Evolutionary conservation across 140 eudicot species (phyloP).

Genomic region (Cichorium intybus): DNA sequence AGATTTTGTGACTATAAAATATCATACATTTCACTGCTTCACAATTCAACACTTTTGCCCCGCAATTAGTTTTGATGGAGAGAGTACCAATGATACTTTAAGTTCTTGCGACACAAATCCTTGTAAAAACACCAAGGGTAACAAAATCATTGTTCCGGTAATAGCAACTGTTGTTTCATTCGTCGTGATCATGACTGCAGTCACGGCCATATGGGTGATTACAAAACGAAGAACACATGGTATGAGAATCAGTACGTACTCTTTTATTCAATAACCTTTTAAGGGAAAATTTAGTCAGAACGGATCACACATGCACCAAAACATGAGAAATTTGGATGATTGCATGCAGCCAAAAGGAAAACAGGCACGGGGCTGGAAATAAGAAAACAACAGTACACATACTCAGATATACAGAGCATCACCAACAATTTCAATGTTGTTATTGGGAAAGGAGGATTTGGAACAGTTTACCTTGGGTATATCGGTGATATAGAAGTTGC

Average conservation of each 20-base stretch:
- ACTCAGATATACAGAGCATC: conserved; percentile 30
- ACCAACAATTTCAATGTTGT: conserved; percentile 32
- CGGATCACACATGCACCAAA: background rate
- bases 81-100: background rate
- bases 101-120: conserved; percentile 16
- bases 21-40: background rate
- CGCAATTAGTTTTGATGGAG: conserved; percentile 20
- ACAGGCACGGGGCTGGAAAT: background rate
- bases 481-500: conserved; percentile 39
- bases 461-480: conserved; percentile 45
- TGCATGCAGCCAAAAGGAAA: conserved; percentile 9
- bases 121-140: conserved; percentile 24
- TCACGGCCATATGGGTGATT: conserved; percentile 18
- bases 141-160: conserved; percentile 8
- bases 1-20: background rate
- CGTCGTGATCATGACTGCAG: conserved; percentile 1
- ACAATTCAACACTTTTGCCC: background rate
- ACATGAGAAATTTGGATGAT: background rate
- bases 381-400: conserved; percentile 26
- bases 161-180: conserved; percentile 21
- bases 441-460: conserved; percentile 61
- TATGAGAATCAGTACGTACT: background rate
- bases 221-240: conserved; percentile 24
- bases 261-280: background rate
- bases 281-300: background rate